Base-by-base conservation (phyloP, 208 protist genomes). In the Leishmania aethiopica region DNA sequence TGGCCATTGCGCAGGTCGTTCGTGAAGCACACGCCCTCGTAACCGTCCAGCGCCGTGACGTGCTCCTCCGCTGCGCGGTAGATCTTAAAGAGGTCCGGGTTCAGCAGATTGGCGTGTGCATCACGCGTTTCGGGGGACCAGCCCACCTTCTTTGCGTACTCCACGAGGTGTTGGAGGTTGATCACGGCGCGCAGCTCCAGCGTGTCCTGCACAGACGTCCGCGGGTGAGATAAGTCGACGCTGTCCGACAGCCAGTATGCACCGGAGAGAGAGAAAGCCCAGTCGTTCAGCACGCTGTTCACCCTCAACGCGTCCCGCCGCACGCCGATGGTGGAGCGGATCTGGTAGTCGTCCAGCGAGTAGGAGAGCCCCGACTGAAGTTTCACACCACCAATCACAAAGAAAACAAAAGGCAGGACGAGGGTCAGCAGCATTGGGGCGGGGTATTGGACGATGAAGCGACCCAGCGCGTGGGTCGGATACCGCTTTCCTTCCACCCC, bases 401-500 rank as follows among this genome's bases (percentile, higher is more conserved):
- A 83, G 78, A 90, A 89, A 25, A 77, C 81, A 57, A 93, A 51
- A 1, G 84, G 89, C 49, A 89, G 49, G 6, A 86, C 0, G 8
- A 92, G 13, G 15, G 83, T 86, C 7, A 87, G 22, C 17, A 90
- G 83, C 72, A 84, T 69, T 5, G 81, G 6, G 6, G 55, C 74
- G 32, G 90, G 86, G 82, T 73, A 59, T 8, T 81, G 76, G 2
- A 75, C 62, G n/a, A 86, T 81, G 53, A 84, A 42, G 32, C 75
- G 51, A 28, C 84, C 86, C 37, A 86, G 57, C n/a, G n/a, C 28
- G 69, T 83, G 79, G 28, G 84, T 86, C 5, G 90, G 86, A 83
- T 90, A 93, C 28, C 77, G 79, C 86, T 91, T 91, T 0, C 88
- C 86, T 59, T 88, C 88, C 66, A 93, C 86, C 25, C 79, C 78